Evolutionary conservation across 345 rosid genomes (phyloP).

Genomic region (Syzygium aqueum): DNA sequence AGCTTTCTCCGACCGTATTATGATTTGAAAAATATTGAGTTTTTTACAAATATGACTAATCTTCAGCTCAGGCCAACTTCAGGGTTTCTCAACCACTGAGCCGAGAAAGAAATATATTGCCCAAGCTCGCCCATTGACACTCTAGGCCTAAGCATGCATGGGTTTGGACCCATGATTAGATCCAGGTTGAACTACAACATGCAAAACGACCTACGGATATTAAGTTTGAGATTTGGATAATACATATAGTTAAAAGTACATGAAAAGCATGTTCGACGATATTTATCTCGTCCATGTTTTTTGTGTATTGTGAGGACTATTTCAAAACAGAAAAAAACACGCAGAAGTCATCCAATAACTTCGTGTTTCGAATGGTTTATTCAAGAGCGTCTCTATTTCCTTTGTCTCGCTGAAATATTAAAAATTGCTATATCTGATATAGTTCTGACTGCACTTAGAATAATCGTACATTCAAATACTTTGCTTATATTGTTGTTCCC

Average conservation of each 20-base stretch:
- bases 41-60: neutral
- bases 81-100: rapidly evolving
- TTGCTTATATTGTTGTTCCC: no score
- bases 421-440: rapidly evolving
- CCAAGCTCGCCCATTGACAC: neutral
- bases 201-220: neutral
- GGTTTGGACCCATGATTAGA: neutral
- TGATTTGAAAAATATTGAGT: neutral
- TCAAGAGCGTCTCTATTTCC: neutral
- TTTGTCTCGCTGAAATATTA: rapidly evolving
- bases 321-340: neutral
- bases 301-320: neutral
- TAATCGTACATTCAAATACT: neutral
- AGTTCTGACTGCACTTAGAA: rapidly evolving
- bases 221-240: neutral
- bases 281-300: neutral
- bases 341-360: neutral
- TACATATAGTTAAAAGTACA: neutral
- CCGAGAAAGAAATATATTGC: neutral
- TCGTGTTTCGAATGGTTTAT: neutral
- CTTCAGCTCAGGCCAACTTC: neutral
- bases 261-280: neutral
- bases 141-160: neutral
- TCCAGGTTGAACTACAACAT: neutral
- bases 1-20: neutral